A percentile compares a stretch with the other conserved stretches of the same genome.
Evolutionary conservation across 768 basidiomycete species (phyloP).

Genomic region (Termitomyces sp.): DNA sequence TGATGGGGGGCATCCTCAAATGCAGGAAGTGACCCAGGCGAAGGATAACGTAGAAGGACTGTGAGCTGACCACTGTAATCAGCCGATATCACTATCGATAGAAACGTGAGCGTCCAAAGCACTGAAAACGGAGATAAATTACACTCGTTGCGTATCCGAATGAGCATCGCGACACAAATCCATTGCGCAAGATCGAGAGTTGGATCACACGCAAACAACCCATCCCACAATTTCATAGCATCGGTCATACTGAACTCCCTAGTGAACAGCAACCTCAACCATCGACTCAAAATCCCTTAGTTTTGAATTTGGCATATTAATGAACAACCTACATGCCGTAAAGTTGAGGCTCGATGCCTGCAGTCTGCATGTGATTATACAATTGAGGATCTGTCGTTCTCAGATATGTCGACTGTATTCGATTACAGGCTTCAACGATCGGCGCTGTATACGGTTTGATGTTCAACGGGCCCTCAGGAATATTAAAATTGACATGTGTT

Average conservation of each 20-base stretch:
- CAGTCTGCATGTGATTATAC: constrained; percentile 68
- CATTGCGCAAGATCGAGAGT: constrained; percentile 75
- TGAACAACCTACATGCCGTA: constrained; percentile 79
- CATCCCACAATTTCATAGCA: constrained; percentile 93
- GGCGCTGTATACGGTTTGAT: constrained; percentile 73
- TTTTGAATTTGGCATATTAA: neutral
- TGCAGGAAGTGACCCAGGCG: constrained; percentile 33
- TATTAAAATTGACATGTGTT: constrained; percentile 40
- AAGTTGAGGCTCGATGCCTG: constrained; percentile 92
- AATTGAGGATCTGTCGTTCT: constrained; percentile 77
- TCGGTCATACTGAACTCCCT: constrained; percentile 83
- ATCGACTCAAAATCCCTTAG: constrained; percentile 55
- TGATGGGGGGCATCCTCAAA: constrained; percentile 47
- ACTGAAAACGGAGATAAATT: constrained; percentile 9
- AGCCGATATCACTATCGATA: constrained; percentile 66
- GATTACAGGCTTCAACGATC: constrained; percentile 79
- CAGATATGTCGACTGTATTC: constrained; percentile 71
- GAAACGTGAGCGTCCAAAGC: constrained; percentile 10
- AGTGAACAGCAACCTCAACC: constrained; percentile 91
- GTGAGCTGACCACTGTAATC: constrained; percentile 89
- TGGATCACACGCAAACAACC: constrained; percentile 84
- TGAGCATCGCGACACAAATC: constrained; percentile 92
- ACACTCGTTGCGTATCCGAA: constrained; percentile 90
- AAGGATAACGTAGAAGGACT: constrained; percentile 81
- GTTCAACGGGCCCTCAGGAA: constrained; percentile 42